phyloP scores from a whole-genome alignment of 2,329 filamentous ascomycete genomes.

The Fusarium pilosicola region DNA sequence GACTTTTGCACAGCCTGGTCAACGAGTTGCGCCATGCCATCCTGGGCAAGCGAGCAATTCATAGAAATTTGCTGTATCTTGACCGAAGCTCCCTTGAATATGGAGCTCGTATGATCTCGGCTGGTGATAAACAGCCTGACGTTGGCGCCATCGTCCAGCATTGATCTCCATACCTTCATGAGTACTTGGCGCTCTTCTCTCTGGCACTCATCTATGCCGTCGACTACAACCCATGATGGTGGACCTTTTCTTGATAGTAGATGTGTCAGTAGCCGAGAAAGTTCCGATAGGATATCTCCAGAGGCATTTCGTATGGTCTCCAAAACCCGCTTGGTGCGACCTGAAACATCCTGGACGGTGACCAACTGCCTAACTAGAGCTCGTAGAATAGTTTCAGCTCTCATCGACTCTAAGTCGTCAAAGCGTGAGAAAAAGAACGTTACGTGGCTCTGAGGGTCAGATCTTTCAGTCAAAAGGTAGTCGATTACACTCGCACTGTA shows the following conservation, averaged over 20 bases:
- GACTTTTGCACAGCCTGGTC: not conserved
- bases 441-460: fast-evolving
- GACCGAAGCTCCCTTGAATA: fast-evolving
- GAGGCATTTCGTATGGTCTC: fast-evolving
- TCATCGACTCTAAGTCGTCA: not conserved
- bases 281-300: fast-evolving
- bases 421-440: not conserved
- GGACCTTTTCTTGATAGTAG: fast-evolving
- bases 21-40: not conserved
- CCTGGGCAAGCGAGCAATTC: fast-evolving
- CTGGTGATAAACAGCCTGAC: fast-evolving
- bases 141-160: fast-evolving
- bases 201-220: not conserved
- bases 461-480: not conserved
- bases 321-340: fast-evolving
- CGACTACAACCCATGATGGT: fast-evolving
- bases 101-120: fast-evolving
- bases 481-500: not conserved
- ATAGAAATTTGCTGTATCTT: fast-evolving
- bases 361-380: not conserved
- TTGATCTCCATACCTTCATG: fast-evolving
- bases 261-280: fast-evolving
- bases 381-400: not conserved
- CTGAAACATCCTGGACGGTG: not conserved
- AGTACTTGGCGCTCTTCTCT: fast-evolving